phyloP scores from a whole-genome alignment of 768 basidiomycete genomes.

The Amanita rubescens region DNA sequence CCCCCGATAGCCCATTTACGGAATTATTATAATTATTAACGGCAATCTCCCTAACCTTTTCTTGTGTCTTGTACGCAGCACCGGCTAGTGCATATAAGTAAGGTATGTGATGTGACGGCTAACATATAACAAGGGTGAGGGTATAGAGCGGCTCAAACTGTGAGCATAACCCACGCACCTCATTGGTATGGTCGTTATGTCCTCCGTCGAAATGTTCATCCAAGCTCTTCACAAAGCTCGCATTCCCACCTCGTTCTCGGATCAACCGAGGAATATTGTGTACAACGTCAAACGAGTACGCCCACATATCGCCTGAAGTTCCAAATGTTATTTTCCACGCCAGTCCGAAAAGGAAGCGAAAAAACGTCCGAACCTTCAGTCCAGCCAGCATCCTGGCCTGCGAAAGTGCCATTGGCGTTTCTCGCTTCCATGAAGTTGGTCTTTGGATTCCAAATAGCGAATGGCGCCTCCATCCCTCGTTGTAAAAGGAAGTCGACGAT shows the following conservation, averaged over 20 bases:
- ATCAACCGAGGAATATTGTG: conserved; percentile 63
- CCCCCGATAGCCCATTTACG: conserved; percentile 65
- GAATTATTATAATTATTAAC: conserved; percentile 57
- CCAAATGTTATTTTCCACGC: background rate
- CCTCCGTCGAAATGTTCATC: conserved; percentile 54
- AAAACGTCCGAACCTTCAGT: conserved; percentile 53
- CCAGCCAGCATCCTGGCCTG: conserved; percentile 67
- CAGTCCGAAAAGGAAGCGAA: background rate
- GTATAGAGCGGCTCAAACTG: background rate
- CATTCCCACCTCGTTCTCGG: conserved; percentile 55
- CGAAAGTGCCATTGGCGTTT: conserved; percentile 61
- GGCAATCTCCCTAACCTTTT: conserved; percentile 64
- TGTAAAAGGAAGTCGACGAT: conserved; percentile 40
- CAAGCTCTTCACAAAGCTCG: conserved; percentile 55
- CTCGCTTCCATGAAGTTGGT: conserved; percentile 83
- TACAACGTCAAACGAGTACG: conserved; percentile 73
- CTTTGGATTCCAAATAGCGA: conserved; percentile 56
- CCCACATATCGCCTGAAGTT: conserved; percentile 41
- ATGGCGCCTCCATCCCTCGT: conserved; percentile 50
- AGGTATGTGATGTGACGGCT: conserved; percentile 85
- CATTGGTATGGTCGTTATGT: conserved; percentile 79
- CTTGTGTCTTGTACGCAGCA: conserved; percentile 63
- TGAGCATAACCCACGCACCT: conserved; percentile 32
- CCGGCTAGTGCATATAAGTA: conserved; percentile 73
- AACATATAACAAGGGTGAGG: background rate